Percentiles rank a stretch among this genome's conserved stretches.
Conservation (phyloP, 371 early-diverging fungal genomes). For the Batkoa obscura region DNA sequence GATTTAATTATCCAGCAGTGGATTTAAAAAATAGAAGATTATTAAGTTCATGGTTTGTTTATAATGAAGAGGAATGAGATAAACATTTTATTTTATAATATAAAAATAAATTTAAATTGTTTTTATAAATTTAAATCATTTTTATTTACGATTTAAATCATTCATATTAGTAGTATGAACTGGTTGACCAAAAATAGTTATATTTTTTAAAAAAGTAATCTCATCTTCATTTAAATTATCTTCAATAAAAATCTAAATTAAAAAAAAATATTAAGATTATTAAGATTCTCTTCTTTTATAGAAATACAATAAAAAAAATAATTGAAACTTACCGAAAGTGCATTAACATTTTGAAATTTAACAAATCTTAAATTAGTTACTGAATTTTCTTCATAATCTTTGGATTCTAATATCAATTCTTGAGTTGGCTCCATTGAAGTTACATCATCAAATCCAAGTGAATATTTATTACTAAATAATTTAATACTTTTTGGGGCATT, state of each 20-base stretch:
- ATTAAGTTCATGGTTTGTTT: too few species aligned
- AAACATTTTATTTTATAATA: too few species aligned
- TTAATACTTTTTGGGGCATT: slow-evolving; percentile 72
- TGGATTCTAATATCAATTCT: slow-evolving; percentile 36
- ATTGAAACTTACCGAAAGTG: slow-evolving; percentile 23
- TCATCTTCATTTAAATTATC: slow-evolving; percentile 71
- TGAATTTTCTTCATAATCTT: slow-evolving; percentile 40
- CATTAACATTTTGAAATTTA: slow-evolving; percentile 72
- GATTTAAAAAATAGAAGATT: too few species aligned
- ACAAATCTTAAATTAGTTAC: slow-evolving; percentile 69
- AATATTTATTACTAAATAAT: slow-evolving; percentile 57
- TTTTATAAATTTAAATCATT: too few species aligned
- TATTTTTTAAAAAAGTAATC: slow-evolving; percentile 50
- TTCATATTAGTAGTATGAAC: slow-evolving; percentile 11
- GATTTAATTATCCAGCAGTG: slow-evolving; percentile 4
- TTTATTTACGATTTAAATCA: slow-evolving; percentile 6
- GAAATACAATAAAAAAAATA: neutral
- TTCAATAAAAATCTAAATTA: slow-evolving; percentile 39
- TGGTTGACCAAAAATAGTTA: slow-evolving; percentile 50
- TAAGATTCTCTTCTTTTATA: neutral
- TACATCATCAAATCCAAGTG: slow-evolving; percentile 72
- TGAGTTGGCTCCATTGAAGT: slow-evolving; percentile 59
- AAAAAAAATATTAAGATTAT: neutral
- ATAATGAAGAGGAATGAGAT: too few species aligned
- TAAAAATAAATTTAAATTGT: too few species aligned